Percentiles rank a stretch among this genome's conserved stretches.
phyloP scores from a whole-genome alignment of 148 eudicot species.

The Oxyria digyna region DNA sequence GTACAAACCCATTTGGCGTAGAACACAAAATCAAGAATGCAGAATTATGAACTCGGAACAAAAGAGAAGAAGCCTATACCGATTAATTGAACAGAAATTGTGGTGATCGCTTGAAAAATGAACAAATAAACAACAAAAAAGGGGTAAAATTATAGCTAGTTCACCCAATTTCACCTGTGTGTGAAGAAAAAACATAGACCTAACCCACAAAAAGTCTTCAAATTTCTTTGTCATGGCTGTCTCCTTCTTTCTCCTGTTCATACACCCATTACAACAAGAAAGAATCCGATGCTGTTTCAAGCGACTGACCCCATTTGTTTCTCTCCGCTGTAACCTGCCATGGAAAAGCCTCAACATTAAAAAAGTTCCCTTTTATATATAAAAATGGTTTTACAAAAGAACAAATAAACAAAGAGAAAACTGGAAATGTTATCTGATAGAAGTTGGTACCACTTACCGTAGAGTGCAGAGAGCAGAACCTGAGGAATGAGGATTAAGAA shows the following conservation, averaged over 20 bases:
- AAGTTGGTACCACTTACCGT: background rate
- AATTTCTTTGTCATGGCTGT: background rate
- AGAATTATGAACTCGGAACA: background rate
- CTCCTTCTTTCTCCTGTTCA: constrained; percentile 1
- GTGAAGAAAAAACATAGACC: constrained; percentile 3
- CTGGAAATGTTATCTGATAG: background rate
- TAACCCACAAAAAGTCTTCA: constrained; percentile 4
- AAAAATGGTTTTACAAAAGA: background rate
- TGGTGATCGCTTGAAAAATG: background rate
- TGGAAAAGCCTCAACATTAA: background rate
- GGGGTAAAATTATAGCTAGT: background rate
- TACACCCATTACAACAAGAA: background rate
- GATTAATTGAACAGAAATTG: background rate
- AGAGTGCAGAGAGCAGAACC: background rate
- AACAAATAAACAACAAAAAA: background rate
- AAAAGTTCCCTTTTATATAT: background rate
- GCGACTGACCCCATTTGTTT: background rate
- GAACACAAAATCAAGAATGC: background rate
- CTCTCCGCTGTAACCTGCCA: background rate
- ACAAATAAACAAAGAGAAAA: background rate
- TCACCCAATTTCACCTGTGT: background rate
- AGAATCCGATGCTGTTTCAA: constrained; percentile 1
- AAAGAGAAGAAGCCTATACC: background rate
- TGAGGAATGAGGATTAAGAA: background rate
- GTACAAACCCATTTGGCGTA: background rate